Evolutionary conservation across 352 stramenopile genomes (phyloP).

Genomic region (Blastocystis sp.): DNA sequence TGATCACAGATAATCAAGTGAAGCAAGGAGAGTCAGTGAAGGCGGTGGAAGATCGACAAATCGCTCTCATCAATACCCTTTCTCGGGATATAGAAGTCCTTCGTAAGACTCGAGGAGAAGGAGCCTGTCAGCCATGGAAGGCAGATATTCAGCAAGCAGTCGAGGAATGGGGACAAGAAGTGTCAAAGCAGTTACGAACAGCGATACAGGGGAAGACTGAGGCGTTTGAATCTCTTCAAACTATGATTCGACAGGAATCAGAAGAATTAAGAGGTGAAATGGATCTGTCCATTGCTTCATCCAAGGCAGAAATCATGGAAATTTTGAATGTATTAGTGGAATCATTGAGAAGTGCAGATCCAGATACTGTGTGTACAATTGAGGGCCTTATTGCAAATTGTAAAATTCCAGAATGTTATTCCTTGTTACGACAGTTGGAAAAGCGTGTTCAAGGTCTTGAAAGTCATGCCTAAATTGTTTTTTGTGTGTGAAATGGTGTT

Average conservation of each 20-base stretch:
- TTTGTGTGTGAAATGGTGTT: not conserved
- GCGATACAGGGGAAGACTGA: not conserved
- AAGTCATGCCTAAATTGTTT: not conserved
- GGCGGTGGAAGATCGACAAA: not conserved
- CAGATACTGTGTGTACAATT: not conserved
- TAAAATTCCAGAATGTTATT: not conserved
- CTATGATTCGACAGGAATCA: not conserved
- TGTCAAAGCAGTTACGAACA: not conserved
- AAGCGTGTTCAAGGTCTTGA: not conserved
- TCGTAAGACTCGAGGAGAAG: not conserved
- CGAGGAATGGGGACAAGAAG: not conserved
- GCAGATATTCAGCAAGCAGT: not conserved
- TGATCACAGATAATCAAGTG: not conserved
- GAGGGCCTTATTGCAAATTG: not conserved
- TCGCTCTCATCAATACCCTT: not conserved
- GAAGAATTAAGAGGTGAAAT: not conserved
- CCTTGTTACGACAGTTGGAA: not conserved
- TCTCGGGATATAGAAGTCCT: not conserved
- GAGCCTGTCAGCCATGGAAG: not conserved
- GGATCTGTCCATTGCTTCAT: not conserved
- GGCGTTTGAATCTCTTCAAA: not conserved
- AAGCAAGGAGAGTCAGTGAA: not conserved
- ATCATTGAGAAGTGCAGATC: not conserved
- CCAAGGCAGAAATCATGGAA: not conserved
- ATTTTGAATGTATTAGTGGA: constrained; percentile 22